Evolutionary conservation across 140 eudicot species (phyloP).

Genomic region (Bidens hawaiensis): DNA sequence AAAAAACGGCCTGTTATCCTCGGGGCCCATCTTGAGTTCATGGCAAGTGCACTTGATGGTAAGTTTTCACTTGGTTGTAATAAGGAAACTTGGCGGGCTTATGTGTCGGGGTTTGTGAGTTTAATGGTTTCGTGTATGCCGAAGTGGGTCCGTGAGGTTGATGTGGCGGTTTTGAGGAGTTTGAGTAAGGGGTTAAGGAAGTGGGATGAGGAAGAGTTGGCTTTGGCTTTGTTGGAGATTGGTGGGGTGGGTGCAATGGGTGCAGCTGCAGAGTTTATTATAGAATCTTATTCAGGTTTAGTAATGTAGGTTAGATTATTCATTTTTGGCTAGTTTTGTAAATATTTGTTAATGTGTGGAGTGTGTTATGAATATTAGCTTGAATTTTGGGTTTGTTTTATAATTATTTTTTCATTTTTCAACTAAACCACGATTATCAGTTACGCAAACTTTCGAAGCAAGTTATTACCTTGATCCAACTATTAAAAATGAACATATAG

Average conservation of each 20-base stretch:
- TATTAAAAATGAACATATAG: too few relatives aligned
- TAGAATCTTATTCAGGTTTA: conserved; percentile 32
- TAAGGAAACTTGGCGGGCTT: conserved; percentile 80
- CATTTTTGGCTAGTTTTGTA: conserved; percentile 12
- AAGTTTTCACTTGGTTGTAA: conserved; percentile 81
- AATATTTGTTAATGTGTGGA: conserved; percentile 7
- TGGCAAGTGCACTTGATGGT: conserved; percentile 84
- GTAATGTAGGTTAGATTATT: background rate
- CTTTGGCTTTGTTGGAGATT: conserved; percentile 58
- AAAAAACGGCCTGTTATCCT: conserved; percentile 46
- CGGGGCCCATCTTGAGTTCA: conserved; percentile 55
- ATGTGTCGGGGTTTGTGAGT: conserved; percentile 70
- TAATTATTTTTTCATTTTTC: background rate
- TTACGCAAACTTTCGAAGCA: background rate
- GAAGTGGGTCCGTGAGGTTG: conserved; percentile 69
- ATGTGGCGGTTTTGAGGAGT: conserved; percentile 58
- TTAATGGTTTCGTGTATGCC: conserved; percentile 82
- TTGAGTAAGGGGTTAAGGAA: conserved; percentile 69
- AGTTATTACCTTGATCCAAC: too few relatives aligned
- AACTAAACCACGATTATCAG: background rate
- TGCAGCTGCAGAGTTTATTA: conserved; percentile 79
- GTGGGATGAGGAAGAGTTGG: conserved; percentile 88
- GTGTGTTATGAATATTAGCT: background rate
- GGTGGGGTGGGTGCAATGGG: conserved; percentile 80
- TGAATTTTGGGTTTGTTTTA: background rate